phyloP scores from a whole-genome alignment of 805 yeast genomes.

The Ogataea pignaliae region DNA sequence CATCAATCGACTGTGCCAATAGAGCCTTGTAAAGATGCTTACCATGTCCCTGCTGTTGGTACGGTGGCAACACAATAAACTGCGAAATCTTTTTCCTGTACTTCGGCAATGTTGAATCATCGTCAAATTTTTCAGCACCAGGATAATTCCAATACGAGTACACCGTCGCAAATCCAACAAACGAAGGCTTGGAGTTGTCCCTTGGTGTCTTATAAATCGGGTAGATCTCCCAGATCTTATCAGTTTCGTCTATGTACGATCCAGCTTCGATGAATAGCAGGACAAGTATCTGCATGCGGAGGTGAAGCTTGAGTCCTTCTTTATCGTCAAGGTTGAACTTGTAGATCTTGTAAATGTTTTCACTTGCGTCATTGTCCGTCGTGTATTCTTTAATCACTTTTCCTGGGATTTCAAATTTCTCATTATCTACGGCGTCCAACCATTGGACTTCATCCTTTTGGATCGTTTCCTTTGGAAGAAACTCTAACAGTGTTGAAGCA shows the following conservation, averaged over 20 bases:
- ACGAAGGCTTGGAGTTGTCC: constrained; percentile 32
- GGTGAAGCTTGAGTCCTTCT: constrained; percentile 49
- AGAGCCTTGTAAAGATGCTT: constrained; percentile 55
- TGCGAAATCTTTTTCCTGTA: constrained; percentile 80
- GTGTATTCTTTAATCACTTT: constrained; percentile 31
- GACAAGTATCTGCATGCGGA: constrained; percentile 73
- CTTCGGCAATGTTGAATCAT: constrained; percentile 16
- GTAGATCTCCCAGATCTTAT: constrained; percentile 77
- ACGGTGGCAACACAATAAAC: constrained; percentile 78
- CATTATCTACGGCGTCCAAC: constrained; percentile 52
- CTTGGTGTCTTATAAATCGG: constrained; percentile 28
- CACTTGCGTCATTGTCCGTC: constrained; percentile 19
- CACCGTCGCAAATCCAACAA: constrained; percentile 79
- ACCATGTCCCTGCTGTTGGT: constrained; percentile 74
- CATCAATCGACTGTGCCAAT: constrained; percentile 50
- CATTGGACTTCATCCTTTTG: constrained; percentile 64
- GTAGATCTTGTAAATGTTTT: constrained; percentile 46
- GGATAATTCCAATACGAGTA: constrained; percentile 80
- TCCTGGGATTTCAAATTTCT: constrained; percentile 32
- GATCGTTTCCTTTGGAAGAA: constrained; percentile 56
- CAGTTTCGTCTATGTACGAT: constrained; percentile 72
- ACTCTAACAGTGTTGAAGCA: constrained; percentile 45
- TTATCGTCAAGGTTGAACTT: constrained; percentile 40
- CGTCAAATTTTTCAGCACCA: constrained; percentile 46
- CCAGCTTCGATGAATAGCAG: constrained; percentile 92